phyloP scores from a whole-genome alignment of 768 basidiomycete genomes.

The Amanita phalloides region DNA sequence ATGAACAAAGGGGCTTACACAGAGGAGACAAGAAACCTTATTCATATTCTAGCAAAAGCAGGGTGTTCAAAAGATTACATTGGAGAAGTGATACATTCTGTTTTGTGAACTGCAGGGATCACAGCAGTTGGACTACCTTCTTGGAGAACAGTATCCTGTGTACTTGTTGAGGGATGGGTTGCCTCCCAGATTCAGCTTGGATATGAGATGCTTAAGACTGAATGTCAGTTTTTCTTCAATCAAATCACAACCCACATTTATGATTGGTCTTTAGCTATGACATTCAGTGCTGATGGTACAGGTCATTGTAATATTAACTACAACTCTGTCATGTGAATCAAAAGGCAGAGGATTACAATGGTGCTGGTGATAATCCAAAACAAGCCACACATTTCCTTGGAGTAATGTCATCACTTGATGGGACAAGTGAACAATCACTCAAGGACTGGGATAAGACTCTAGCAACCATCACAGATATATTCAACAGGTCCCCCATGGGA shows the following conservation, averaged over 20 bases:
- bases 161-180: conserved; percentile 12
- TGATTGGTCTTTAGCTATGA: background rate
- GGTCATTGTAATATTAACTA: conserved; percentile 8
- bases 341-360: conserved; percentile 7
- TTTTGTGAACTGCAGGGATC: conserved; percentile 10
- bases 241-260: conserved; percentile 7
- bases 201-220: conserved; percentile 10
- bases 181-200: conserved; percentile 15
- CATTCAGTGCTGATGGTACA: conserved; percentile 9
- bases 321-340: conserved; percentile 11
- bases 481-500: conserved; percentile 14
- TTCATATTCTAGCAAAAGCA: conserved; percentile 9
- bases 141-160: conserved; percentile 6
- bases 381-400: conserved; percentile 11
- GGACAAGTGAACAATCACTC: conserved; percentile 5
- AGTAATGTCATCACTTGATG: background rate
- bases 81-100: conserved; percentile 9
- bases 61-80: conserved; percentile 10
- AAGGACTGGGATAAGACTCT: conserved; percentile 12
- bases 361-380: background rate
- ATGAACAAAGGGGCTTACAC: too few species aligned
- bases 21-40: conserved; percentile 11
- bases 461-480: conserved; percentile 9
- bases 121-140: conserved; percentile 7
- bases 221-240: conserved; percentile 5